Percentiles rank a stretch among this genome's conserved stretches.
Conservation (phyloP, 2,329 filamentous ascomycete genomes). For the Epichloe festucae region DNA sequence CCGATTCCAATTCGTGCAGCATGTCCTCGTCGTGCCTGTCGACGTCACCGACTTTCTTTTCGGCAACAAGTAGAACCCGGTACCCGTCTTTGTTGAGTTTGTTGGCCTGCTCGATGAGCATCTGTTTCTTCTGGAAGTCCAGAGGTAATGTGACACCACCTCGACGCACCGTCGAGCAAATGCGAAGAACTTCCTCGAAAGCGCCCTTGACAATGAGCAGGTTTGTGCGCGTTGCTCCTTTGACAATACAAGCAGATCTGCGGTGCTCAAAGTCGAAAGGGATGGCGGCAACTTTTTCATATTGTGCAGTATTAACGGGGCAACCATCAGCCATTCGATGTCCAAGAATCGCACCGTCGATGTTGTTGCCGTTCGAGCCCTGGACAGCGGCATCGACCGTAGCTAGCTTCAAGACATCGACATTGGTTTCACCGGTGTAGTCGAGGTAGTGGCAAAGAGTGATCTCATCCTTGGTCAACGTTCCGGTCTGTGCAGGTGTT, state of each 20-base stretch:
- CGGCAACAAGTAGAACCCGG: constrained; percentile 14
- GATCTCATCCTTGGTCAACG: constrained; percentile 18
- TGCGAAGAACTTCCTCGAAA: constrained; percentile 15
- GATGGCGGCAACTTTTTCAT: constrained; percentile 12
- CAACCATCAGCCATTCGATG: constrained; percentile 7
- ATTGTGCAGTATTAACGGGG: constrained; percentile 9
- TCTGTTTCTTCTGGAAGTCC: constrained; percentile 7
- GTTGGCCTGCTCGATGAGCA: constrained; percentile 7
- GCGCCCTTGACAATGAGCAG: constrained; percentile 18
- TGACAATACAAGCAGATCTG: constrained; percentile 12
- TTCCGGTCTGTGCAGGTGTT: constrained; percentile 12
- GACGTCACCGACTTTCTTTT: constrained; percentile 8
- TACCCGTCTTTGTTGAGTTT: constrained; percentile 11
- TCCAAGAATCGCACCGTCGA: constrained; percentile 14
- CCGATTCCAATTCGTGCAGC: constrained; percentile 11
- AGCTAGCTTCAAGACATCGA: constrained; percentile 14
- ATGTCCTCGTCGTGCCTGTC: constrained; percentile 10
- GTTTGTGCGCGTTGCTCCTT: constrained; percentile 11
- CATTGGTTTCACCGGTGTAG: constrained; percentile 7
- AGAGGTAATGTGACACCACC: constrained; percentile 8
- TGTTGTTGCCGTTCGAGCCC: constrained; percentile 16
- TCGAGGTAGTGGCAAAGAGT: constrained; percentile 13
- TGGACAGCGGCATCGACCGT: constrained; percentile 15
- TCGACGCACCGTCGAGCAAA: constrained; percentile 11
- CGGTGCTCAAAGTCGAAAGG: constrained; percentile 17